Evolutionary conservation across 140 eudicot species (phyloP).

Genomic region (Stevia rebaudiana): DNA sequence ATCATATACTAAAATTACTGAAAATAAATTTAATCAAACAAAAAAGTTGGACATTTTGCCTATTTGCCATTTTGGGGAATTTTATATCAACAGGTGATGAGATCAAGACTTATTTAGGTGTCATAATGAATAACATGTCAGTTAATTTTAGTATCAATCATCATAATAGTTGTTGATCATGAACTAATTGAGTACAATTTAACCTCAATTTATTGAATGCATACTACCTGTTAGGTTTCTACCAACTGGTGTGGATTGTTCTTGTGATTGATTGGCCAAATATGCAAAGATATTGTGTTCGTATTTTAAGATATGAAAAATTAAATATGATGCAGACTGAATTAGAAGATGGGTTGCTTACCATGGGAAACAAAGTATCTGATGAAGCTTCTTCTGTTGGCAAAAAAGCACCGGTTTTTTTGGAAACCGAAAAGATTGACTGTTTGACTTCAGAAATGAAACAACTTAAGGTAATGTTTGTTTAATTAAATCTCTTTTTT

Average conservation of each 20-base stretch:
- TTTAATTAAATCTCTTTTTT: background rate
- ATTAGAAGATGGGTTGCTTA: constrained; percentile 55
- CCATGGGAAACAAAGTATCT: constrained; percentile 55
- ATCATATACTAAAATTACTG: constrained; percentile 28
- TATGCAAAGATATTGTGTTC: constrained; percentile 11
- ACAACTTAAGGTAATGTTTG: constrained; percentile 31
- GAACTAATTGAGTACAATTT: constrained; percentile 4
- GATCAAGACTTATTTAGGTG: constrained; percentile 18
- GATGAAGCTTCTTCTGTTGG: constrained; percentile 35
- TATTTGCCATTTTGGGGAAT: background rate
- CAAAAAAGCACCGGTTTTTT: background rate
- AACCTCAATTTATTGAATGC: constrained; percentile 10
- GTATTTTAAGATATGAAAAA: constrained; percentile 9
- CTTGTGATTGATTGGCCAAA: constrained; percentile 16
- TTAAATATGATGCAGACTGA: constrained; percentile 42
- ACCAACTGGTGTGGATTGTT: constrained; percentile 23
- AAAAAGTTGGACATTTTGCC: background rate
- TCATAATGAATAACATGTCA: background rate
- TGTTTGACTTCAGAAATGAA: constrained; percentile 46
- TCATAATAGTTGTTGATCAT: constrained; percentile 5
- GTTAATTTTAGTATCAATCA: background rate
- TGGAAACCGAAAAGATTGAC: constrained; percentile 47
- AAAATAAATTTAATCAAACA: constrained; percentile 3
- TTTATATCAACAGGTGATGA: constrained; percentile 13
- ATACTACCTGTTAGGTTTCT: constrained; percentile 12